phyloP scores from a whole-genome alignment of 768 basidiomycete genomes.

The Suillus luteus region DNA sequence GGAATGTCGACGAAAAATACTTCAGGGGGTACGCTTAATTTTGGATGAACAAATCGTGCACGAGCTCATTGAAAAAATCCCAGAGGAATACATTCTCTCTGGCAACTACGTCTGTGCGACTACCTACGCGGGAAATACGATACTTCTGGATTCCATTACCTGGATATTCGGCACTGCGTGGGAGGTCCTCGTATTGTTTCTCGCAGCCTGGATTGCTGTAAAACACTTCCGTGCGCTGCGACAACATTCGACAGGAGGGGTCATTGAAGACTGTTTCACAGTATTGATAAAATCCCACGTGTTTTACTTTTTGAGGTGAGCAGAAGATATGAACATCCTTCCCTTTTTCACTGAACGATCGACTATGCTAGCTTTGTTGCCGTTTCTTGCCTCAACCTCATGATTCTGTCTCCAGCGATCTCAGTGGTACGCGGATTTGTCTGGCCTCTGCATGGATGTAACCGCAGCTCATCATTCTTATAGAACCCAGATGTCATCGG shows the following conservation, averaged over 20 bases:
- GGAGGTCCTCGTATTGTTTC: background rate
- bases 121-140: background rate
- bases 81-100: background rate
- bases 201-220: background rate
- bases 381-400: background rate
- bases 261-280: background rate
- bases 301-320: background rate
- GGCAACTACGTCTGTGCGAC: background rate
- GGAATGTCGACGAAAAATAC: background rate
- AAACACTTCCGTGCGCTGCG: slow-evolving; percentile 2
- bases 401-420: background rate
- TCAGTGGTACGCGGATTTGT: background rate
- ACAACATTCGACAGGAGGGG: background rate
- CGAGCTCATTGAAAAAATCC: background rate
- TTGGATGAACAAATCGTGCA: background rate
- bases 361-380: background rate
- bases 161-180: background rate
- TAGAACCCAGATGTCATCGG: background rate
- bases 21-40: background rate
- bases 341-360: background rate
- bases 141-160: background rate
- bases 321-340: background rate
- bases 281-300: background rate
- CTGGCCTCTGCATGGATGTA: background rate
- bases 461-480: background rate